Evolutionary conservation across 148 eudicot species (phyloP).

Genomic region (Rhododendron griersonianum): DNA sequence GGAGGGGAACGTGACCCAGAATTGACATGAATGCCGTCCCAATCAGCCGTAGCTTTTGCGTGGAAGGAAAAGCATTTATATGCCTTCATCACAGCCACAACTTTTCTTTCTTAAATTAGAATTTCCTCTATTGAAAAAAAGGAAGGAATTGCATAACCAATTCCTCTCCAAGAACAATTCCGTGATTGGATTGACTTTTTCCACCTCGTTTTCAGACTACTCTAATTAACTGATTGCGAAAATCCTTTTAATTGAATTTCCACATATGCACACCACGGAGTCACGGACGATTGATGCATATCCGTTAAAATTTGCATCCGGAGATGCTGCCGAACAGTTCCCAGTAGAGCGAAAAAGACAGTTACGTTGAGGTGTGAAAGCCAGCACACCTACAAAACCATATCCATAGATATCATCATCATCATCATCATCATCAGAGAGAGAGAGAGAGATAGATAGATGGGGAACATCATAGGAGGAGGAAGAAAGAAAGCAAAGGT

Average conservation of each 20-base stretch:
- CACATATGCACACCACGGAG: not conserved
- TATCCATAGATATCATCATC: too few species aligned
- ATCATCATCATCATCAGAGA: too few species aligned
- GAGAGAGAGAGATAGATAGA: slow-evolving; percentile 5
- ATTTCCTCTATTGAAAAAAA: not conserved
- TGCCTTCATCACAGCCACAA: not conserved
- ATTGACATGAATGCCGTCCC: not conserved
- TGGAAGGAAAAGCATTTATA: not conserved
- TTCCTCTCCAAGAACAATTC: not conserved
- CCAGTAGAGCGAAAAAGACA: not conserved
- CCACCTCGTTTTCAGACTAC: not conserved
- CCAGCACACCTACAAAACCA: not conserved
- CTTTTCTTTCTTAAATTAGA: not conserved
- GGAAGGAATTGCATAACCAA: not conserved
- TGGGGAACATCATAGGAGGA: slow-evolving; percentile 63
- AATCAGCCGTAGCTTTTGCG: not conserved
- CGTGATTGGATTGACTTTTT: not conserved
- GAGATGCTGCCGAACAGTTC: too few species aligned
- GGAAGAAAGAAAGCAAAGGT: slow-evolving; percentile 49
- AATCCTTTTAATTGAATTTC: not conserved
- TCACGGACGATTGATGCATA: not conserved
- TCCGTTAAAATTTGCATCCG: not conserved
- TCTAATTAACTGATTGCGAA: not conserved
- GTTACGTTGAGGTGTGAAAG: not conserved
- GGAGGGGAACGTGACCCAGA: not conserved